Evolutionary conservation across 228 moss, liverwort and hornwort genomes (phyloP).

Genomic region (Sphagnum magellanicum): DNA sequence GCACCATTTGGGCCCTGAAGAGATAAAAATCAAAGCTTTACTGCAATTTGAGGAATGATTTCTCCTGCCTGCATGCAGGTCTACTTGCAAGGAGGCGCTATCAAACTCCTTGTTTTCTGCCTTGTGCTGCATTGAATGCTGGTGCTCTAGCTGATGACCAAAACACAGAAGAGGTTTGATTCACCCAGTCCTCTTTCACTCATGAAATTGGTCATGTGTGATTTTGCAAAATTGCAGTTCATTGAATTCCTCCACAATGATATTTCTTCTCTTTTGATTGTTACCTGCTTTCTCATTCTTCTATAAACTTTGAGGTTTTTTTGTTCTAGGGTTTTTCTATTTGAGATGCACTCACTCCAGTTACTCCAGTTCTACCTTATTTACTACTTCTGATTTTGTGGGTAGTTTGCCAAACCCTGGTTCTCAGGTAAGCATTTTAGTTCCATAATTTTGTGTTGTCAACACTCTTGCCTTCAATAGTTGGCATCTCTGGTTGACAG

Average conservation of each 20-base stretch:
- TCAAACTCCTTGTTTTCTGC: background rate
- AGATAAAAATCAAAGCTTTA: too few species aligned
- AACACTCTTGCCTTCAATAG: background rate
- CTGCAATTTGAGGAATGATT: slow-evolving; percentile 10
- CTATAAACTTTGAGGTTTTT: background rate
- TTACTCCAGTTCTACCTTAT: background rate
- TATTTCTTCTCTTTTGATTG: background rate
- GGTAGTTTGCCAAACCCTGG: too few species aligned
- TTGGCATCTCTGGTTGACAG: background rate
- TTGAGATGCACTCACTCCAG: background rate
- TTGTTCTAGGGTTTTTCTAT: background rate
- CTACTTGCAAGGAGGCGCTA: background rate
- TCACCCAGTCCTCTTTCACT: background rate
- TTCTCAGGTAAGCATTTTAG: background rate
- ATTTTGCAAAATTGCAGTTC: background rate
- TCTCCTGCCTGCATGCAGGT: background rate
- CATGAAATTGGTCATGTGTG: background rate
- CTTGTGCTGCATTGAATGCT: background rate
- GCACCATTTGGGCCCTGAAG: too few species aligned
- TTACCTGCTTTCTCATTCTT: background rate
- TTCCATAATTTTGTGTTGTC: background rate
- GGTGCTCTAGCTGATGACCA: background rate
- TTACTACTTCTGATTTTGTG: too few species aligned
- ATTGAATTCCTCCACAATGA: too few species aligned
- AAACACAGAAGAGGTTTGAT: background rate